A percentile compares a stretch with the other conserved stretches of the same genome.
phyloP scores from a whole-genome alignment of 208 protist species.

The Trypanosoma mega region DNA sequence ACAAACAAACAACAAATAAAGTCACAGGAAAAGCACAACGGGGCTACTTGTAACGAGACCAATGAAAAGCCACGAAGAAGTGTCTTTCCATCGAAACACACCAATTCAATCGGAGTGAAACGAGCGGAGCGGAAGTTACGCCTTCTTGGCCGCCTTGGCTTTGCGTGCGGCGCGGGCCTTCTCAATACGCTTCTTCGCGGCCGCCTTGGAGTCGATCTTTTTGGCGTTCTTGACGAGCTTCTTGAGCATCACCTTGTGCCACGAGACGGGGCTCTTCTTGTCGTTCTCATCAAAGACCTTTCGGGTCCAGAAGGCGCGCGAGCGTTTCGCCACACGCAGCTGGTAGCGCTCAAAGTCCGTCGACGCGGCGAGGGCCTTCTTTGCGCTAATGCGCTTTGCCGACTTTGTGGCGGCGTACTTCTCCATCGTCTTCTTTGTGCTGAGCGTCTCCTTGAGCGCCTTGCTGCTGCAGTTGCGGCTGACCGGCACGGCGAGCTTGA shows the following conservation, averaged over 20 bases:
- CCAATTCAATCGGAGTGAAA: background rate
- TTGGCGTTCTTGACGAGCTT: conserved; percentile 83
- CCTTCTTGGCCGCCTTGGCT: conserved; percentile 35
- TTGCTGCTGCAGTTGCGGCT: conserved; percentile 74
- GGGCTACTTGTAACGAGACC: background rate
- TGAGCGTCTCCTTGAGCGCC: conserved; percentile 73
- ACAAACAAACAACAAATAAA: conserved; percentile 8
- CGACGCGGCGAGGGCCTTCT: conserved; percentile 78
- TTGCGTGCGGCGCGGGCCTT: conserved; percentile 82
- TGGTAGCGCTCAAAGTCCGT: conserved; percentile 93
- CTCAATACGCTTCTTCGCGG: conserved; percentile 86
- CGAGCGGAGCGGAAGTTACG: conserved; percentile 18
- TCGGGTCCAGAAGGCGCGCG: conserved; percentile 88
- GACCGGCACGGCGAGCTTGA: conserved; percentile 65
- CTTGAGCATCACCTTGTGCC: conserved; percentile 88
- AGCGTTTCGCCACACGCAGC: conserved; percentile 88
- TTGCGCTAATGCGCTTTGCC: conserved; percentile 71
- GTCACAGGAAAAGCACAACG: conserved; percentile 1
- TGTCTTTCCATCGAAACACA: no score
- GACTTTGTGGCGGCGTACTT: conserved; percentile 86
- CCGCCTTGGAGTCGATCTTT: conserved; percentile 74
- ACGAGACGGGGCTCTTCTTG: conserved; percentile 85
- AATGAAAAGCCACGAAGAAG: conserved; percentile 5
- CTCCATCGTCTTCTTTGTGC: conserved; percentile 70
- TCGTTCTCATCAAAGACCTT: conserved; percentile 91